A percentile compares a stretch with the other conserved stretches of the same genome.
These are phyloP conservation scores for Starmerella sirachaensis DNA, from an alignment of 805 yeast species.

Conservation along the genomic window DNA sequence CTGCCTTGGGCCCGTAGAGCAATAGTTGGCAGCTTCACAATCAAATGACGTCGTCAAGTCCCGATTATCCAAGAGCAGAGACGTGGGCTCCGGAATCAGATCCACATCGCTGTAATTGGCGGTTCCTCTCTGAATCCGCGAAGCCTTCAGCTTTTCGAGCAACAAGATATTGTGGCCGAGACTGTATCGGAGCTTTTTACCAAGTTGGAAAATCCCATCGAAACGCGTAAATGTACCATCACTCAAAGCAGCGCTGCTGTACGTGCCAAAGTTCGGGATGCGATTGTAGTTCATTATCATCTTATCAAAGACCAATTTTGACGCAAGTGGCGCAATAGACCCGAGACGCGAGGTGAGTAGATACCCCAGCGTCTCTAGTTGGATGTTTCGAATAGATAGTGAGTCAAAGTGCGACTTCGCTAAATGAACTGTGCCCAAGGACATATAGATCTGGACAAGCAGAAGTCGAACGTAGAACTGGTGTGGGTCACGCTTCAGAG, in stretches of 20 bases:
- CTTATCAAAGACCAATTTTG: neutral
- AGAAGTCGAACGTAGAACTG: constrained; percentile 63
- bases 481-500: constrained; percentile 45
- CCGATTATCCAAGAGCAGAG: constrained; percentile 40
- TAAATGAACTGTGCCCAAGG: constrained; percentile 41
- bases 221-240: constrained; percentile 53
- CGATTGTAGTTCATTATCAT: constrained; percentile 26
- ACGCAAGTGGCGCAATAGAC: constrained; percentile 33
- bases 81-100: constrained; percentile 8
- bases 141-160: constrained; percentile 24
- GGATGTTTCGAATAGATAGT: constrained; percentile 61
- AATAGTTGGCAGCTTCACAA: neutral
- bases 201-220: constrained; percentile 52
- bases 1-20: constrained; percentile 12
- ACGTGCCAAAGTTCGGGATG: constrained; percentile 39
- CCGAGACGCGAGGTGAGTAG: constrained; percentile 40
- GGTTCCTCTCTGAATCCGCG: constrained; percentile 17
- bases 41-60: constrained; percentile 35
- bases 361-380: constrained; percentile 53
- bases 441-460: constrained; percentile 52
- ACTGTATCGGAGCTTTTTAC: constrained; percentile 41
- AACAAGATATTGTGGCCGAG: constrained; percentile 28
- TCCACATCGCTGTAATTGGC: constrained; percentile 11
- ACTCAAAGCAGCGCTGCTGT: constrained; percentile 43
- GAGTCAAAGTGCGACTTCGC: constrained; percentile 43